Evolutionary conservation across 495 filamentous ascomycete genomes (phyloP), one percentile per base, ranked within the genome.

Genomic region (Extremus antarcticus): DNA sequence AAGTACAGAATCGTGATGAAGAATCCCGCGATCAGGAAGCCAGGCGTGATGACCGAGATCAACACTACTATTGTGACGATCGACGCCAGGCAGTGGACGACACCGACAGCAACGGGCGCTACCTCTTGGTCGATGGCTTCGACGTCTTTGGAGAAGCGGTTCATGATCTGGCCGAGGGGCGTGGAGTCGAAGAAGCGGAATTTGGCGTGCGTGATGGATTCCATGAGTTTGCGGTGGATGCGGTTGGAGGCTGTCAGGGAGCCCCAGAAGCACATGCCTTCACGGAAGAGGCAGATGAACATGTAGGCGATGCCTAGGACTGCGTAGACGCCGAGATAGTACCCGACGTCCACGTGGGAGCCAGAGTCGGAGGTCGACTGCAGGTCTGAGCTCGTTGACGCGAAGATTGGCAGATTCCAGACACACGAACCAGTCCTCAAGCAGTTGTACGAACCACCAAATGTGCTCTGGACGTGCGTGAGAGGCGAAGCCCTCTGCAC

Each of bases 161-260:
- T 99, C 86, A 97, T 97, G 59, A 99, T 77, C 68, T 96, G 92
- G 13, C 94, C 94, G 0, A 96, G 79, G 4, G 94, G 94, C 1
- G 94, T 99, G 1, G 88, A 88, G 67, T 99, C 94, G 66, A 99
- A 99, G 74, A 99, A 99, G 59, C 86, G 86, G 73, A 97, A 94
- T 64, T 87, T 88, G 16, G 94, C 94, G 50, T 90, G 83, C 53
- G 87, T 84, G 24, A 99, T 78, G 2, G 86, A 73, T 22, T 80
- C 75, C 68, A 97, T 82, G 45, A 99, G 78, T 23, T 79, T 76
- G 53, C 80, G 74, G 66, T 99, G 94, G 13, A 99, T 80, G 62
- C 80, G 82, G 74, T 80, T 84, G 9, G 92, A 96, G 7, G 94
- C 94, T 17, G 83, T 83, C 43, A 99, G 72, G 17, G 90, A 95